phyloP scores from a whole-genome alignment of 2,329 filamentous ascomycete genomes.

The Epichloe brachyelytri region DNA sequence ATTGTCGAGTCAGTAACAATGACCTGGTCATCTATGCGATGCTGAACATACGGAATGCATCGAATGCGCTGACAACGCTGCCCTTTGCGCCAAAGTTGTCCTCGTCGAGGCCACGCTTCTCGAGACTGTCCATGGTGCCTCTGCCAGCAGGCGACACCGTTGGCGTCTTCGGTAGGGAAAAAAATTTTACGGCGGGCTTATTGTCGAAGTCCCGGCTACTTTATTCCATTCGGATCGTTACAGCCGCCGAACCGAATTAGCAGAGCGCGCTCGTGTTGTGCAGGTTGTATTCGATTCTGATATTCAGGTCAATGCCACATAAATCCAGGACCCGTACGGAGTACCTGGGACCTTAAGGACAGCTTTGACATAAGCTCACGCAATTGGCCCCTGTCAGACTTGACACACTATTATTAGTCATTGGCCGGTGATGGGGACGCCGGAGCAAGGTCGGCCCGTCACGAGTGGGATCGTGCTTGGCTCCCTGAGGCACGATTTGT shows the following conservation, averaged over 20 bases:
- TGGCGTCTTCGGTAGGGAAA: neutral
- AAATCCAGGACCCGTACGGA: neutral
- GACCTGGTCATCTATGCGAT: neutral
- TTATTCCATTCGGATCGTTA: neutral
- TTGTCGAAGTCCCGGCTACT: neutral
- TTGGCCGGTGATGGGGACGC: neutral
- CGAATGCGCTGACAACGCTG: conserved; percentile 71
- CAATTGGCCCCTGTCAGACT: conserved; percentile 1
- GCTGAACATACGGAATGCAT: conserved; percentile 72
- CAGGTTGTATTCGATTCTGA: no score
- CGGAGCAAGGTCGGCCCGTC: conserved; percentile 1
- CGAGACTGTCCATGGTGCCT: conserved; percentile 62
- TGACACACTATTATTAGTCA: neutral
- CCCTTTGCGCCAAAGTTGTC: conserved; percentile 66
- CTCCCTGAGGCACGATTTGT: neutral
- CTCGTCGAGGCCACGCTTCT: conserved; percentile 54
- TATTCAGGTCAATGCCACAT: neutral
- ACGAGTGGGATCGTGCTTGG: neutral
- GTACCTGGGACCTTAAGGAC: conserved; percentile 1
- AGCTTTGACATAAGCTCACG: conserved; percentile 3
- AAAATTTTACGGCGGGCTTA: neutral
- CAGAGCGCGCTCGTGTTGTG: neutral
- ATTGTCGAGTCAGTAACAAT: neutral
- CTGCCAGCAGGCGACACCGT: neutral
- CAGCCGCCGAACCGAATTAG: neutral